phyloP scores from a whole-genome alignment of 331 rosid species.

The Saraca asoca region DNA sequence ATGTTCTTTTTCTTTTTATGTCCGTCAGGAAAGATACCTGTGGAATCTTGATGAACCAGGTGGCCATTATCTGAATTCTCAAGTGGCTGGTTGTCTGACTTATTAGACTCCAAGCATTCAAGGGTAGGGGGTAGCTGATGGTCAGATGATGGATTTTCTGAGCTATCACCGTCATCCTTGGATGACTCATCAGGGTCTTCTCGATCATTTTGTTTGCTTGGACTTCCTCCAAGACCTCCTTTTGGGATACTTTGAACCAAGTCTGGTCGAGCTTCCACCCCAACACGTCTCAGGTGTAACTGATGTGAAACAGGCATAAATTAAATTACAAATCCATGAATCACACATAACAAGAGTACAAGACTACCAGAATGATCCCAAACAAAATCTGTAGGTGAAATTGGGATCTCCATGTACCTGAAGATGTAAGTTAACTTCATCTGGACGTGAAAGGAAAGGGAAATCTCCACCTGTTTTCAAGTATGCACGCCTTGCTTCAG shows the following conservation, averaged over 20 bases:
- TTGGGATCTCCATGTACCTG: conserved; percentile 56
- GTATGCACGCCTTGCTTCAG: conserved; percentile 83
- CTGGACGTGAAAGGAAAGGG: conserved; percentile 96
- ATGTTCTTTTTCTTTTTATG: conserved; percentile 26
- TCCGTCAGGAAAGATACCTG: conserved; percentile 34
- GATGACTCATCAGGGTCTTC: conserved; percentile 56
- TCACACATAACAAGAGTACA: background rate
- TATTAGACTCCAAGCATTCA: conserved; percentile 67
- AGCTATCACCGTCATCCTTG: conserved; percentile 46
- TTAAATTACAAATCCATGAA: conserved; percentile 22
- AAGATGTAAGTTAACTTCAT: conserved; percentile 97
- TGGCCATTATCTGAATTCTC: conserved; percentile 42
- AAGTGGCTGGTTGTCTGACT: conserved; percentile 51
- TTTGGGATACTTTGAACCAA: conserved; percentile 57
- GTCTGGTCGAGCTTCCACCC: conserved; percentile 83
- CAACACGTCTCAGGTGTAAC: conserved; percentile 94
- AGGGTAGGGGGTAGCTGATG: conserved; percentile 55
- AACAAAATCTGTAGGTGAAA: conserved; percentile 1
- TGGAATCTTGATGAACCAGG: conserved; percentile 34
- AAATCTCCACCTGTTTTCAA: conserved; percentile 93
- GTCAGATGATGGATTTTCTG: conserved; percentile 52
- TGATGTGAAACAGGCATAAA: conserved; percentile 36
- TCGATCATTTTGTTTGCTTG: conserved; percentile 57
- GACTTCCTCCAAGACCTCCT: conserved; percentile 74
- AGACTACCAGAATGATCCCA: background rate